phyloP scores from a whole-genome alignment of 31 red algal species.

The Asparagopsis taxiformis region DNA sequence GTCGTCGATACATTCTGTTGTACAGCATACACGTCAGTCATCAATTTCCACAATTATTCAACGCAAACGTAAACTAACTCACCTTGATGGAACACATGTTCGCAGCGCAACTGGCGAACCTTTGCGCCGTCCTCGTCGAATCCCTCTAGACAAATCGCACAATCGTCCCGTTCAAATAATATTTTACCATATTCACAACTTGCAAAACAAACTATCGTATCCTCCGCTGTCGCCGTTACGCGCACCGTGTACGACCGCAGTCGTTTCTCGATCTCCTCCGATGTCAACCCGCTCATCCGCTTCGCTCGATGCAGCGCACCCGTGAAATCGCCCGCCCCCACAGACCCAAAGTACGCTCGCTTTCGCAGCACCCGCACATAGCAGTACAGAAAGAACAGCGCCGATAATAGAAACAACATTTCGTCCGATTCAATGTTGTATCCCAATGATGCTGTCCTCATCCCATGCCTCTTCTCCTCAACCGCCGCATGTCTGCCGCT shows the following conservation, averaged over 20 bases:
- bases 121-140: conserved; percentile 1
- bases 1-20: conserved; percentile 46
- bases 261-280: no score
- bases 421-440: no score
- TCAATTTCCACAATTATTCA: not conserved
- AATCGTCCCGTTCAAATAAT: conserved; percentile 29
- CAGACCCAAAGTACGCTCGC: not conserved
- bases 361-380: conserved; percentile 21
- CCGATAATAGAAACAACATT: no score
- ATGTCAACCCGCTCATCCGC: conserved; percentile 16
- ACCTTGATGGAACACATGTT: conserved; percentile 61
- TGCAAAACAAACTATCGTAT: not conserved
- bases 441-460: no score
- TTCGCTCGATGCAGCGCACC: conserved; percentile 6
- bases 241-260: no score
- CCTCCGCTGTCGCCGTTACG: no score
- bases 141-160: conserved; percentile 58
- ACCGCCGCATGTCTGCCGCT: no score
- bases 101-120: conserved; percentile 51
- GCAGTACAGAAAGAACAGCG: conserved; percentile 23
- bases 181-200: conserved; percentile 10
- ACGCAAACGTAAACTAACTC: not conserved
- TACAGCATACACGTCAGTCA: not conserved
- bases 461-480: no score
- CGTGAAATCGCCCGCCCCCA: not conserved